These are phyloP conservation scores for Begonia loranthoides DNA, from an alignment of 306 rosid genomes.

Conservation along the genomic window DNA sequence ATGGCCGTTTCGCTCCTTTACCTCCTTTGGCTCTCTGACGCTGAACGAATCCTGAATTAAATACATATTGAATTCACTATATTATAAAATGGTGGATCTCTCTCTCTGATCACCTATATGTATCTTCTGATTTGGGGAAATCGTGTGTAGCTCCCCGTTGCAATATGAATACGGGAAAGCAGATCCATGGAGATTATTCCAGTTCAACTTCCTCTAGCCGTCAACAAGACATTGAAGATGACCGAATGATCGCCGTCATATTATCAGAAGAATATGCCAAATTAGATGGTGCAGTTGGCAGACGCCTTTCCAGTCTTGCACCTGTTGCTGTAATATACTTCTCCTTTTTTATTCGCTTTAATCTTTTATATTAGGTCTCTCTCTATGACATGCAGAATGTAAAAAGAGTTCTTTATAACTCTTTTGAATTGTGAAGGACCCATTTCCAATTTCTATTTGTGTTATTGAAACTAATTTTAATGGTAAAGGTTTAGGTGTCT, in stretches of 20 bases:
- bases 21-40: no score
- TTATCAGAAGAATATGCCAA: constrained; percentile 77
- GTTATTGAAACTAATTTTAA: no score
- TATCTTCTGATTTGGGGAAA: not conserved
- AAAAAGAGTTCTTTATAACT: no score
- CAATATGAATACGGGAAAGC: constrained; percentile 33
- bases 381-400: no score
- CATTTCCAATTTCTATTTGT: no score
- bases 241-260: constrained; percentile 62
- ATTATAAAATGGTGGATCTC: no score
- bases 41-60: no score
- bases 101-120: no score
- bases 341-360: not conserved
- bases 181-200: constrained; percentile 38
- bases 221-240: constrained; percentile 51
- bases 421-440: no score
- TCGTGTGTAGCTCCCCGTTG: not conserved
- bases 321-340: constrained; percentile 43
- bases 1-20: no score
- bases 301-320: constrained; percentile 56
- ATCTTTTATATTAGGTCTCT: not conserved
- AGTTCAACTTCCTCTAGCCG: constrained; percentile 49
- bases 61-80: no score
- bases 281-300: constrained; percentile 47
- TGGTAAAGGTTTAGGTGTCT: no score